These are phyloP conservation scores for Malassezia globosa DNA, from an alignment of 1,284 basidiomycete genomes.

Conservation along the genomic window DNA sequence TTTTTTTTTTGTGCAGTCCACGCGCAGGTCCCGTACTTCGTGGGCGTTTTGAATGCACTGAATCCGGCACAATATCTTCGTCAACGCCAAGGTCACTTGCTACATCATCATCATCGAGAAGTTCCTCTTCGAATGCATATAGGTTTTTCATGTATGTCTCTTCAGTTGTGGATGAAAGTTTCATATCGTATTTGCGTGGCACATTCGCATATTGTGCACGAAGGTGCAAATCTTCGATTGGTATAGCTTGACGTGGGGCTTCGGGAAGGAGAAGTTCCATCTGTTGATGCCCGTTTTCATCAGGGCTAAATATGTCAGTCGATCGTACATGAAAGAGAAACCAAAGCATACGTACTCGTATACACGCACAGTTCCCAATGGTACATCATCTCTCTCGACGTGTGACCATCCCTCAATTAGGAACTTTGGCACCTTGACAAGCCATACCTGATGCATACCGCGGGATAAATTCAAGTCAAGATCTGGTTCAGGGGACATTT, in stretches of 20 bases:
- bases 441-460: constrained; percentile 36
- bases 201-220: constrained; percentile 22
- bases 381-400: constrained; percentile 49
- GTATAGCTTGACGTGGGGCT: constrained; percentile 25
- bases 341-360: constrained; percentile 47
- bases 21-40: constrained; percentile 7
- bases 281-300: constrained; percentile 32
- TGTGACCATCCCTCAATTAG: constrained; percentile 51
- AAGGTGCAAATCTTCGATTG: constrained; percentile 13
- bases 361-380: constrained; percentile 51
- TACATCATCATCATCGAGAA: constrained; percentile 19
- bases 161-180: constrained; percentile 28
- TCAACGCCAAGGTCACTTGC: constrained; percentile 14
- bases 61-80: constrained; percentile 3
- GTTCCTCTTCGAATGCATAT: constrained; percentile 37
- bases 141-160: constrained; percentile 29
- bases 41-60: background rate
- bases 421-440: constrained; percentile 51
- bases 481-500: constrained; percentile 37
- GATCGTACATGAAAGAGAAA: no score
- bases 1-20: constrained; percentile 6
- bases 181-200: constrained; percentile 36
- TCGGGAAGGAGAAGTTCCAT: constrained; percentile 42
- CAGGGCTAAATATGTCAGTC: constrained; percentile 20
- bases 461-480: constrained; percentile 34